phyloP scores from a whole-genome alignment of 148 eudicot species.

The Oxyria digyna region DNA sequence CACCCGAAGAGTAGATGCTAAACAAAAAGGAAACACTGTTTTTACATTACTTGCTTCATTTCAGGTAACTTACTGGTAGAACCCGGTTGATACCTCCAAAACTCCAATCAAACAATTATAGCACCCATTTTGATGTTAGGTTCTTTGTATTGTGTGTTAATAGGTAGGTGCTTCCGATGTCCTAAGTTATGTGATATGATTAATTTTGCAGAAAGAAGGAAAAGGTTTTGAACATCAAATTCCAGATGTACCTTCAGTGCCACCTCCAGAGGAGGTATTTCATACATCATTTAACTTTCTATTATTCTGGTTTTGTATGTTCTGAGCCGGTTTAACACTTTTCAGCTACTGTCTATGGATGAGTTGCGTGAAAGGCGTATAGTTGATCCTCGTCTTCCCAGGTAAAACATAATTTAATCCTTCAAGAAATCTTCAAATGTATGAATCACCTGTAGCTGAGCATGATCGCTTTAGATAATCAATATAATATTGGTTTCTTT shows the following conservation, averaged over 20 bases:
- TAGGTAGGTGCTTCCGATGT: not conserved
- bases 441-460: not conserved
- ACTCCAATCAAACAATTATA: not conserved
- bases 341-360: conserved; percentile 77
- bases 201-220: conserved; percentile 63
- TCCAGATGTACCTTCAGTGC: conserved; percentile 63
- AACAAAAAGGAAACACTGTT: conserved; percentile 77
- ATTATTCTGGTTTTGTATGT: not conserved
- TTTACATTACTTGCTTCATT: conserved; percentile 85
- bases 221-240: conserved; percentile 83
- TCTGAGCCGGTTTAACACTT: not conserved
- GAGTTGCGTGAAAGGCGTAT: conserved; percentile 76
- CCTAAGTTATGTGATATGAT: conserved; percentile 21
- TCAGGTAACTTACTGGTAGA: conserved; percentile 39
- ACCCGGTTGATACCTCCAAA: not conserved
- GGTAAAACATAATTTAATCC: conserved; percentile 22
- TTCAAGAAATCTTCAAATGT: not conserved
- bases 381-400: conserved; percentile 87
- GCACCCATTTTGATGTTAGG: not conserved
- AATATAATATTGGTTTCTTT: not conserved
- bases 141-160: not conserved
- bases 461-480: not conserved
- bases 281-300: not conserved
- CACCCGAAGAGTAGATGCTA: conserved; percentile 78
- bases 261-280: conserved; percentile 68